These are phyloP conservation scores for Aureobasidium sp. DNA, from an alignment of 2,329 filamentous ascomycete species.

Conservation along the genomic window DNA sequence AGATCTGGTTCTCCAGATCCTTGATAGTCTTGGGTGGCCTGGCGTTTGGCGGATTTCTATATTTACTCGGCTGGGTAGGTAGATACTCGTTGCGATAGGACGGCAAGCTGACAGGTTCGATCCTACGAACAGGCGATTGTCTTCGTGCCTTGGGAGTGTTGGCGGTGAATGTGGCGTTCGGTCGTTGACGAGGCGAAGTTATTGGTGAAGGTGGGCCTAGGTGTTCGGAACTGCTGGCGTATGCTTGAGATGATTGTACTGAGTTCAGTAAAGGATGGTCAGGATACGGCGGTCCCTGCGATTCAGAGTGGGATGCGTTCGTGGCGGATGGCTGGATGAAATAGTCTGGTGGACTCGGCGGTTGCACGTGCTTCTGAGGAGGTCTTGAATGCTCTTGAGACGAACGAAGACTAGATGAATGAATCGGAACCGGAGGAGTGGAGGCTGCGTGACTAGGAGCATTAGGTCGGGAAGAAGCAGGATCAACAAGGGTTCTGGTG, in stretches of 20 bases:
- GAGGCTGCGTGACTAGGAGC: background rate
- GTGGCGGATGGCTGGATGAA: conserved; percentile 5
- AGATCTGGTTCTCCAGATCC: background rate
- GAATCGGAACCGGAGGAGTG: conserved; percentile 3
- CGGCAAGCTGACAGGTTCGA: conserved; percentile 19
- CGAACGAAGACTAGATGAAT: background rate
- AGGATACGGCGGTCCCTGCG: conserved; percentile 22
- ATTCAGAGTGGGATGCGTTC: conserved; percentile 3
- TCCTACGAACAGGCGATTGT: conserved; percentile 13
- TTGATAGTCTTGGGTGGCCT: conserved; percentile 18
- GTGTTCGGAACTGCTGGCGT: conserved; percentile 6
- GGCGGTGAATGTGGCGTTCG: background rate
- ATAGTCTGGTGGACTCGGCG: conserved; percentile 16
- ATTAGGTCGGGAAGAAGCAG: background rate
- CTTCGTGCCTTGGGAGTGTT: conserved; percentile 7
- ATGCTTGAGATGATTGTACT: conserved; percentile 1
- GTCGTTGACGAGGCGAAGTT: background rate
- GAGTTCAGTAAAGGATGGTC: conserved; percentile 22
- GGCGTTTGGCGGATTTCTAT: conserved; percentile 21
- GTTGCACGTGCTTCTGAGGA: conserved; percentile 16
- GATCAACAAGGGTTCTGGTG: conserved; percentile 24
- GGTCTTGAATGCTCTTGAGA: background rate
- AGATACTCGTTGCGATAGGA: conserved; percentile 45
- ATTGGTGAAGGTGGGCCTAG: conserved; percentile 9
- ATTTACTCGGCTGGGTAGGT: conserved; percentile 25